A percentile compares a stretch with the other conserved stretches of the same genome.
phyloP scores from a whole-genome alignment of 1,284 basidiomycete genomes.

The Inonotus obliquus region DNA sequence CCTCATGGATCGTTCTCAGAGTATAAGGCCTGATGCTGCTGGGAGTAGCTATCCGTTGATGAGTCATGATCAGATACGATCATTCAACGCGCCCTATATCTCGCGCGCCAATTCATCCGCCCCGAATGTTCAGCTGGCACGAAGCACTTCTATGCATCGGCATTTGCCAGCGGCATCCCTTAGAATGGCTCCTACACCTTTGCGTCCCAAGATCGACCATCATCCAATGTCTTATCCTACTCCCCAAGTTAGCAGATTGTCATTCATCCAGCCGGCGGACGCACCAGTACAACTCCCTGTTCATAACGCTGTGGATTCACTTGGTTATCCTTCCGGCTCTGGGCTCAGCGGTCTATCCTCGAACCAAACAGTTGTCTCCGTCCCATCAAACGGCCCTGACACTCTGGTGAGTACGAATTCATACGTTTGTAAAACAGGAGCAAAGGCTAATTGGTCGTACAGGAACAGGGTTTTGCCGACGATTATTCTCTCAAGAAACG shows the following conservation, averaged over 20 bases:
- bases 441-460: background rate
- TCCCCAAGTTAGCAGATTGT: slow-evolving; percentile 4
- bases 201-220: slow-evolving; percentile 12
- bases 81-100: background rate
- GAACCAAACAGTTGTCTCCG: background rate
- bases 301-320: background rate
- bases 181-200: slow-evolving; percentile 9
- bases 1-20: slow-evolving; percentile 13
- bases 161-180: slow-evolving; percentile 8
- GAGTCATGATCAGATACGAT: background rate
- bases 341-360: background rate
- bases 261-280: background rate
- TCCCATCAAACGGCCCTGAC: background rate
- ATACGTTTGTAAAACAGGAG: background rate
- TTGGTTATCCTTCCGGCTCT: background rate
- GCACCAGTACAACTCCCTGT: background rate
- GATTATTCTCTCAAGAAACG: slow-evolving; percentile 2
- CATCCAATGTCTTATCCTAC: slow-evolving; percentile 5
- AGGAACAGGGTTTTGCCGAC: background rate
- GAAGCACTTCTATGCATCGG: slow-evolving; percentile 8
- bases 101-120: background rate
- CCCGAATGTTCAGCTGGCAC: background rate
- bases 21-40: background rate
- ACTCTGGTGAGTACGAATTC: slow-evolving; percentile 1
- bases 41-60: background rate